Evolutionary conservation across 352 stramenopile species (phyloP), one percentile per base, ranked within the genome.

Genomic region (Globisporangium cylindrosporum): DNA sequence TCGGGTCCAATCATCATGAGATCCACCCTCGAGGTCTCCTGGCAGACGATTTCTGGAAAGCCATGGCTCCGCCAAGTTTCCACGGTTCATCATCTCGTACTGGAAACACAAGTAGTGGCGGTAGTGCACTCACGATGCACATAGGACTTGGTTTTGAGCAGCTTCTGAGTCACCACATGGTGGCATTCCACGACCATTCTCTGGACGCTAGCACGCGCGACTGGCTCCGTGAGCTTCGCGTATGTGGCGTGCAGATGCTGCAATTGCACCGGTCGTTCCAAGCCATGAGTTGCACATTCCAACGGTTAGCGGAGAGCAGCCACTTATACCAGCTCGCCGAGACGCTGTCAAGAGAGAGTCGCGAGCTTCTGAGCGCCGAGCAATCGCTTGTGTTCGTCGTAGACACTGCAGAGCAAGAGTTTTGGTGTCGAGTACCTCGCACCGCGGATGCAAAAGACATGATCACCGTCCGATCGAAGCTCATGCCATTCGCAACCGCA

Each of bases 341-440:
- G 20, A 71, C 72, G 15, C 73, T 93, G 53, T 75, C 79, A 0
- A 64, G 71, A 4, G 83, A 93, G 76, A 79, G 77, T 12, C 58
- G 77, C 3, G 64, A 73, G 32, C 68, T 93, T 27, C 55, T 85
- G 18, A 68, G 80, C 5, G 84, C 86, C 7, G 86, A 93, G 62
- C 82, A 92, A 51, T 76, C 79, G 14, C 73, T 92, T 22, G 74
- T 93, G 59, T 84, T 91, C 24, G 75, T 93, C 4, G 77, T 87
- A 32, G 84, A 93, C 66, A 84, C 84, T 20, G 75, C 82, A 4
- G 79, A 92, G 65, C 80, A 92, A 20, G 86, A 93, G 49, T 91
- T 93, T 27, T 93, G 86, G 86, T 91, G 86, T 32, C 83, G 86
- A 20, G 65, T 90, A 18, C 75, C 76, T 6, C 73, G 73, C 9